Evolutionary conservation across 164 flowering plant species (phyloP).

Genomic region (Nymphaea thermarum): DNA sequence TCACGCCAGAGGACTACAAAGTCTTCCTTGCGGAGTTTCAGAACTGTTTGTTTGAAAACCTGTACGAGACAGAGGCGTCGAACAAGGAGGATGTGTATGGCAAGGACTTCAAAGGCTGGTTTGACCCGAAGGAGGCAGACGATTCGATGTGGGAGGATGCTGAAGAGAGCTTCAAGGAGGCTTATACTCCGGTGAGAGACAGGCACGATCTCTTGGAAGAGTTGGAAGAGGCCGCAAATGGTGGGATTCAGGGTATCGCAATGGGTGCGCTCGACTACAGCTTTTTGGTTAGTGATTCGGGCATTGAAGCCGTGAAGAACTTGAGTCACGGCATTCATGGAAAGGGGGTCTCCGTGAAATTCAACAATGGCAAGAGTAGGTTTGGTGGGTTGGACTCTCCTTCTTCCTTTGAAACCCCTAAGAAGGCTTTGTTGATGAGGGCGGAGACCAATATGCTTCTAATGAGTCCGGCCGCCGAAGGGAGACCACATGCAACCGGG

Average conservation of each 20-base stretch:
- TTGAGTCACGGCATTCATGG: conserved; percentile 88
- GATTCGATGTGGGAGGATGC: conserved; percentile 95
- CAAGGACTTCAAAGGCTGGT: conserved; percentile 93
- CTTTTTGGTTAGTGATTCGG: conserved; percentile 71
- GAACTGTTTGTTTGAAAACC: conserved; percentile 88
- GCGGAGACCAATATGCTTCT: conserved; percentile 90
- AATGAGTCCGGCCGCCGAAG: conserved; percentile 62
- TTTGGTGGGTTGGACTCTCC: neutral
- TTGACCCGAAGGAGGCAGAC: conserved; percentile 77
- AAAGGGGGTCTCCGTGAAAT: conserved; percentile 76
- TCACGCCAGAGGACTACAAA: conserved; percentile 39
- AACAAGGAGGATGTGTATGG: conserved; percentile 78
- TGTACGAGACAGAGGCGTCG: conserved; percentile 45
- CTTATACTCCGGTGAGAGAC: conserved; percentile 24
- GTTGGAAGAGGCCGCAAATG: conserved; percentile 76
- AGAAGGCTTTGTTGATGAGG: conserved; percentile 75
- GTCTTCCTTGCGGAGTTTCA: conserved; percentile 43
- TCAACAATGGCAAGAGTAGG: conserved; percentile 6
- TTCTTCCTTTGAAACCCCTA: conserved; percentile 32
- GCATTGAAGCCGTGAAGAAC: conserved; percentile 94
- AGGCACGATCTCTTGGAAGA: conserved; percentile 68
- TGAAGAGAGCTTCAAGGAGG: conserved; percentile 27
- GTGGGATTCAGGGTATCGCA: conserved; percentile 86
- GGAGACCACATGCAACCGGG: conserved; percentile 49
- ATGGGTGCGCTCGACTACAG: conserved; percentile 96